Conservation (phyloP, 2,329 filamentous ascomycete species). For the Cladosporium sphaerospermum region DNA sequence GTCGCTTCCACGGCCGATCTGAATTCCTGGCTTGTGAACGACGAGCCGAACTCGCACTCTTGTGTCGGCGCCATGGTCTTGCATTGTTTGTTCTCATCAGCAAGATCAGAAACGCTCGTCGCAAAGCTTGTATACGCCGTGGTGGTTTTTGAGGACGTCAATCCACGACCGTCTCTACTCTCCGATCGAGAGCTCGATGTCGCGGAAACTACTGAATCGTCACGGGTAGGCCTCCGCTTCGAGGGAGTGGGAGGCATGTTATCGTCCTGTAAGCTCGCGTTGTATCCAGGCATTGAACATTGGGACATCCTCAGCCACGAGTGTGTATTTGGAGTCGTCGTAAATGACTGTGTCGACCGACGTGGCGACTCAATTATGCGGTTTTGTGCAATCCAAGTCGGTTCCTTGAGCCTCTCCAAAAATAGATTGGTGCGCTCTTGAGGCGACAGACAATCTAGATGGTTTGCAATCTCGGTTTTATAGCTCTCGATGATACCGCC, state of each 20-base stretch:
- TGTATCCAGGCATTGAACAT: no score
- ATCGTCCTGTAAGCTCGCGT: no score
- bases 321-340: no score
- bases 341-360: no score
- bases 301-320: no score
- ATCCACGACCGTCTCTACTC: no score
- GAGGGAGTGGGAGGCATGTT: no score
- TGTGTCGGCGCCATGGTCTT: not conserved
- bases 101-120: not conserved
- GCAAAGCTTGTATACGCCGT: not conserved
- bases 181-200: no score
- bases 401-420: not conserved
- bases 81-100: not conserved
- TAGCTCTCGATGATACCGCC: not conserved
- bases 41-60: not conserved
- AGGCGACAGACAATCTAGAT: not conserved
- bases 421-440: not conserved
- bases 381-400: not conserved
- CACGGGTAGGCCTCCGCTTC: no score
- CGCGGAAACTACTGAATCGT: no score
- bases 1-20: not conserved
- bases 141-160: not conserved
- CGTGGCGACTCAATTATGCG: not conserved
- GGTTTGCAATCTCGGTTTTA: not conserved
- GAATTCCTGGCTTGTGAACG: not conserved